Percentiles rank a stretch among this genome's conserved stretches.
Conservation (phyloP, 768 basidiomycete species). For the Chalciporus piperatus region DNA sequence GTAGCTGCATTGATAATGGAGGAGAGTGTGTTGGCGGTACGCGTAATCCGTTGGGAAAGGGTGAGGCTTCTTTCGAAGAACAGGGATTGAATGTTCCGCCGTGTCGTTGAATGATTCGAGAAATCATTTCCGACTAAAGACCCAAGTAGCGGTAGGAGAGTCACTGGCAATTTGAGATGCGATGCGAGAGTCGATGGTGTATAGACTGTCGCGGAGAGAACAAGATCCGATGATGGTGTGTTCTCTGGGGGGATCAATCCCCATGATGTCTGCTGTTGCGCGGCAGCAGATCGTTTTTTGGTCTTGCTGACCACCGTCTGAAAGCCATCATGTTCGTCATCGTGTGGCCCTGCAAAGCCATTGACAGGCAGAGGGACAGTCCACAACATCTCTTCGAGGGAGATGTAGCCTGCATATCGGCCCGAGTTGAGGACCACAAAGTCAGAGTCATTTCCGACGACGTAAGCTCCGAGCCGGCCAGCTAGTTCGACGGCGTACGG, state of each 20-base stretch:
- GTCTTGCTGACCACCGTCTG: slow-evolving; percentile 54
- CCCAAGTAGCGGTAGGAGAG: slow-evolving; percentile 73
- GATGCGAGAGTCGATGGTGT: slow-evolving; percentile 58
- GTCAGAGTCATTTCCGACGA: slow-evolving; percentile 79
- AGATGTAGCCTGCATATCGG: slow-evolving; percentile 75
- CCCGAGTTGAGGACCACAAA: slow-evolving; percentile 76
- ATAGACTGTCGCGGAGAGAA: slow-evolving; percentile 57
- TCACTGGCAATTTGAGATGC: slow-evolving; percentile 63
- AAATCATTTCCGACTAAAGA: slow-evolving; percentile 84
- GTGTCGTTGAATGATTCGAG: slow-evolving; percentile 48
- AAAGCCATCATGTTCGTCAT: slow-evolving; percentile 53
- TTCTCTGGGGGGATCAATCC: slow-evolving; percentile 56
- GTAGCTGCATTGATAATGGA: slow-evolving; percentile 49
- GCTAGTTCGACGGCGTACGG: slow-evolving; percentile 84
- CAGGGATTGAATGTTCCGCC: slow-evolving; percentile 51
- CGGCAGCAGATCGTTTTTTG: slow-evolving; percentile 43
- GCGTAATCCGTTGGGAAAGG: slow-evolving; percentile 61
- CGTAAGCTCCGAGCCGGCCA: slow-evolving; percentile 67
- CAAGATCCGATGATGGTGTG: slow-evolving; percentile 34
- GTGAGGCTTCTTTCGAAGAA: slow-evolving; percentile 68
- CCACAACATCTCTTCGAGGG: slow-evolving; percentile 78
- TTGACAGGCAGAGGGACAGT: slow-evolving; percentile 24
- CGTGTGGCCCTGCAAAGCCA: slow-evolving; percentile 16
- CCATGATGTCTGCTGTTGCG: slow-evolving; percentile 13
- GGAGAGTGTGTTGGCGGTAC: slow-evolving; percentile 56